Percentiles rank a stretch among this genome's conserved stretches.
Evolutionary conservation across 805 yeast genomes (phyloP).

Genomic region (Yamadazyma sp.): DNA sequence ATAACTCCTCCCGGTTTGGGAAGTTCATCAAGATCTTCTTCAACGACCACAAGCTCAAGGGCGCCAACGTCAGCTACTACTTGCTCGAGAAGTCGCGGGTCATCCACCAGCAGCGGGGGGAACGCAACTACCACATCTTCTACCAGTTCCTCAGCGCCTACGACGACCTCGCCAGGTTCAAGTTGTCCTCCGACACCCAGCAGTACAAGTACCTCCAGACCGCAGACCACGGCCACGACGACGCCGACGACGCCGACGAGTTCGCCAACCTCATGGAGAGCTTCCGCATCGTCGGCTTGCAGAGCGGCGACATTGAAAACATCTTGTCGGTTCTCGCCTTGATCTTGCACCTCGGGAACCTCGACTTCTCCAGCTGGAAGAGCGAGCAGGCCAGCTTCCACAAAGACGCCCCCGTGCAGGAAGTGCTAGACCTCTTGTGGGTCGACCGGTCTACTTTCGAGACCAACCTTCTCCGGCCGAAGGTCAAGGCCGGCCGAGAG

Average conservation of each 20-base stretch:
- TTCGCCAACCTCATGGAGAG: conserved; percentile 64
- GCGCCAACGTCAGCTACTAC: conserved; percentile 95
- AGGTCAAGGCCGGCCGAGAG: conserved; percentile 89
- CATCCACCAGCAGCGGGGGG: conserved; percentile 67
- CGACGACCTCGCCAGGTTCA: conserved; percentile 46
- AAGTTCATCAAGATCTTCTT: conserved; percentile 90
- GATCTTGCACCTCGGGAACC: conserved; percentile 82
- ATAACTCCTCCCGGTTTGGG: conserved; percentile 95
- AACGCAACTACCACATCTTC: conserved; percentile 91
- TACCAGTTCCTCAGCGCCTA: conserved; percentile 81
- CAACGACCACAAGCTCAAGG: conserved; percentile 53
- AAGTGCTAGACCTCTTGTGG: conserved; percentile 64
- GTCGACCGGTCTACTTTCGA: conserved; percentile 52
- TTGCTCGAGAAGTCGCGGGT: conserved; percentile 92
- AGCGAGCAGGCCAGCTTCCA: conserved; percentile 75
- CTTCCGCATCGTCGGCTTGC: conserved; percentile 71
- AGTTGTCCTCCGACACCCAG: conserved; percentile 38
- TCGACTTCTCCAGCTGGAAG: conserved; percentile 64
- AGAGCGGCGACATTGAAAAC: conserved; percentile 50
- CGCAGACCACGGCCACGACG: conserved; percentile 62
- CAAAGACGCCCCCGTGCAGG: conserved; percentile 48
- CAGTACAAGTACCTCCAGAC: conserved; percentile 58
- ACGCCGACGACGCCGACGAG: conserved; percentile 74
- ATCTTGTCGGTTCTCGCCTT: conserved; percentile 70
- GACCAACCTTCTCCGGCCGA: conserved; percentile 67